These are phyloP conservation scores for Arabidopsis hybrid DNA, from an alignment of 441 rosid species.

Conservation along the genomic window DNA sequence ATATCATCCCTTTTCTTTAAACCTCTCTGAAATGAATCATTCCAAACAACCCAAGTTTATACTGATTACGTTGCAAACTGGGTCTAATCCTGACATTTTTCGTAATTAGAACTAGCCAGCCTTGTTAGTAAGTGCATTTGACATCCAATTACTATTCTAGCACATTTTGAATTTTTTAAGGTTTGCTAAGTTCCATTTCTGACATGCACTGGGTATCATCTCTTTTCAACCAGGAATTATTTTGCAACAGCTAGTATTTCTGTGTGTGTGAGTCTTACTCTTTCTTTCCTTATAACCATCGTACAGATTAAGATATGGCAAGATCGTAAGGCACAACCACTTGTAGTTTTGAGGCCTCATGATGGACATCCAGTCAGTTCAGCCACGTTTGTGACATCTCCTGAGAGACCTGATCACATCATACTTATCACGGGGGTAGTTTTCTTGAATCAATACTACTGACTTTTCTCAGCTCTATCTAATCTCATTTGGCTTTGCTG, in stretches of 20 bases:
- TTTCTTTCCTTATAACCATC: conserved; percentile 18
- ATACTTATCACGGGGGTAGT: conserved; percentile 86
- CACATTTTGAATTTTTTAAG: background rate
- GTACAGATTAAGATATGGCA: conserved; percentile 95
- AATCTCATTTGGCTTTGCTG: conserved; percentile 2
- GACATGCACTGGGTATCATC: background rate
- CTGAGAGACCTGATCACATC: conserved; percentile 85
- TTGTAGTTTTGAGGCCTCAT: conserved; percentile 80
- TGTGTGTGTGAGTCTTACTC: conserved; percentile 15
- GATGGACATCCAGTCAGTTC: conserved; percentile 86
- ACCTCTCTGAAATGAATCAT: background rate
- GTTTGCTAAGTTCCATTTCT: background rate
- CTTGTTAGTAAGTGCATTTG: conserved; percentile 20
- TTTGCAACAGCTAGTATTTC: conserved; percentile 6
- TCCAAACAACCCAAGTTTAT: conserved; percentile 3
- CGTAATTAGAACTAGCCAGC: background rate
- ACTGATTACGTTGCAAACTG: background rate
- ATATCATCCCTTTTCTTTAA: background rate
- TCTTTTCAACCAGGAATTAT: conserved; percentile 6
- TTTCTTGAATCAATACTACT: conserved; percentile 14
- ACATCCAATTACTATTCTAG: conserved; percentile 1
- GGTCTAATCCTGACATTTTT: background rate
- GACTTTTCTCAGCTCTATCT: conserved; percentile 13
- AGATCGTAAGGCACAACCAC: conserved; percentile 73
- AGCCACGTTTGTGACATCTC: conserved; percentile 73